Percentiles rank a stretch among this genome's conserved stretches.
Conservation (phyloP, 2,329 filamentous ascomycete species). For the Ceratocystis colombiana region DNA sequence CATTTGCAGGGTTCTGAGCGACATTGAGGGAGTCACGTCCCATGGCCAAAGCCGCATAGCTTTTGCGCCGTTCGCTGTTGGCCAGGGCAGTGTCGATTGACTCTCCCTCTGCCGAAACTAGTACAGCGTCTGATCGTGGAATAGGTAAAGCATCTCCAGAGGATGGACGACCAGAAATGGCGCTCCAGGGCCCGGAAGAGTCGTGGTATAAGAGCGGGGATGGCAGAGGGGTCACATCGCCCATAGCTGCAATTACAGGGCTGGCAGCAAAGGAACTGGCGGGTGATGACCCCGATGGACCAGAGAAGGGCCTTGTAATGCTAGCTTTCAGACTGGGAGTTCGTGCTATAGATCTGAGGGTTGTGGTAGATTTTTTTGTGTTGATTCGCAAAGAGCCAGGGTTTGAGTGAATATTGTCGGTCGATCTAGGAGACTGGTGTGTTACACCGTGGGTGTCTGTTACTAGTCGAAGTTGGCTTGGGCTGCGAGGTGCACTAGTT, state of each 20-base stretch:
- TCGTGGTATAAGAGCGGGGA: slow-evolving; percentile 59
- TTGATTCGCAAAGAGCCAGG: slow-evolving; percentile 30
- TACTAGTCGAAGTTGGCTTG: slow-evolving; percentile 27
- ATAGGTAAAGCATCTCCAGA: slow-evolving; percentile 4
- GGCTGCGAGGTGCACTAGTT: slow-evolving; percentile 23
- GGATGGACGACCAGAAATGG: slow-evolving; percentile 32
- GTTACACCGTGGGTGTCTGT: slow-evolving; percentile 26
- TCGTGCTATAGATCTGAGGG: slow-evolving; percentile 44
- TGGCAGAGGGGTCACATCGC: slow-evolving; percentile 67
- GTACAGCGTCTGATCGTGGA: slow-evolving; percentile 31
- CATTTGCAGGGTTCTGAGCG: slow-evolving; percentile 20
- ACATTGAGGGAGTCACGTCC: slow-evolving; percentile 17
- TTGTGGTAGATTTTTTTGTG: slow-evolving; percentile 38
- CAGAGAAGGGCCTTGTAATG: slow-evolving; percentile 41
- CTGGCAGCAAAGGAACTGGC: slow-evolving; percentile 61
- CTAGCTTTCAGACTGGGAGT: slow-evolving; percentile 54
- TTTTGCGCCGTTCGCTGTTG: slow-evolving; percentile 47
- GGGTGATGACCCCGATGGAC: slow-evolving; percentile 37
- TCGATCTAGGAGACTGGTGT: slow-evolving; percentile 19
- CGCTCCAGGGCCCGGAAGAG: slow-evolving; percentile 58
- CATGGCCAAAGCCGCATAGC: slow-evolving; percentile 40
- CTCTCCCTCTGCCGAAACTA: slow-evolving; percentile 44
- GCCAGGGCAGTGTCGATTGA: slow-evolving; percentile 42
- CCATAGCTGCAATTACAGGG: slow-evolving; percentile 64
- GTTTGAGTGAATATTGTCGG: slow-evolving; percentile 16